These are phyloP conservation scores for Nicotiana otophora DNA, from an alignment of 257 asterid species.

Conservation along the genomic window DNA sequence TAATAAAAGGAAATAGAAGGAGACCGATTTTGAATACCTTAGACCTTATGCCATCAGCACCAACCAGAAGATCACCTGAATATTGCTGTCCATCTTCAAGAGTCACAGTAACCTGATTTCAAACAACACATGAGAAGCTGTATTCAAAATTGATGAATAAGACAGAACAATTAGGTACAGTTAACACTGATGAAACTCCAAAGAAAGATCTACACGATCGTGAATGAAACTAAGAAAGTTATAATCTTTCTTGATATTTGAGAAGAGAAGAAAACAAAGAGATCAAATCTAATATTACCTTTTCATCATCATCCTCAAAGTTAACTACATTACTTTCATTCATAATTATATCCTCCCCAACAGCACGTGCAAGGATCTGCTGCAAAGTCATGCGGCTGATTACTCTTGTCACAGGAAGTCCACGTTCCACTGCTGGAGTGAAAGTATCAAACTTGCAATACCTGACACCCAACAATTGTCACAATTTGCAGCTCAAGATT, in stretches of 20 bases:
- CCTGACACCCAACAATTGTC: conserved; percentile 55
- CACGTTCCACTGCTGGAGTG: conserved; percentile 89
- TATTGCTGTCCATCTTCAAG: conserved; percentile 65
- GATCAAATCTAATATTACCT: conserved; percentile 32
- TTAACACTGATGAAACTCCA: background rate
- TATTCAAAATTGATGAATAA: background rate
- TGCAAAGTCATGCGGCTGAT: conserved; percentile 89
- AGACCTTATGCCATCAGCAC: conserved; percentile 97
- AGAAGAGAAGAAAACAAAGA: background rate
- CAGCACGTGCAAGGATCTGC: conserved; percentile 80
- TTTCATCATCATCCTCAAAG: conserved; percentile 67
- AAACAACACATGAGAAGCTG: background rate
- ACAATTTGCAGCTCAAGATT: conserved; percentile 14
- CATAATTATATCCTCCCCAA: conserved; percentile 67
- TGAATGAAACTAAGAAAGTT: background rate
- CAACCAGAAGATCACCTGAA: conserved; percentile 90
- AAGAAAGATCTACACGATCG: background rate
- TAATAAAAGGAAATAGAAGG: background rate
- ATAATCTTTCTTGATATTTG: conserved; percentile 1
- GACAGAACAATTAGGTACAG: background rate
- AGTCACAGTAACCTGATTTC: conserved; percentile 59
- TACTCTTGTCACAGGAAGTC: conserved; percentile 93
- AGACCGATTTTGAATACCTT: conserved; percentile 40
- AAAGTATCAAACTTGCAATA: conserved; percentile 92
- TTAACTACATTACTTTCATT: conserved; percentile 75